These are phyloP conservation scores for Hamamelis virginiana DNA, from an alignment of 164 flowering plant genomes.

Conservation along the genomic window DNA sequence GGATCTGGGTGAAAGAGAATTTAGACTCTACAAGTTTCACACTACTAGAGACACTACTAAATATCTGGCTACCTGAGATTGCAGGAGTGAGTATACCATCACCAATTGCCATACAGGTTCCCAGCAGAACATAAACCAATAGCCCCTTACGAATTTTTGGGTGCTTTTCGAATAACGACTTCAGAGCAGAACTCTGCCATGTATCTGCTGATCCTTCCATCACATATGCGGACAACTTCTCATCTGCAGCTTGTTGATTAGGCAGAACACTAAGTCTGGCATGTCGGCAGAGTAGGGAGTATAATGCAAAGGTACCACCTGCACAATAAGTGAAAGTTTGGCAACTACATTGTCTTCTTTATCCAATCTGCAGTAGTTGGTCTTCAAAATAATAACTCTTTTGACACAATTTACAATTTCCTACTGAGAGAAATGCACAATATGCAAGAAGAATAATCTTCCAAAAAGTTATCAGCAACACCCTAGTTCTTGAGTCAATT, in stretches of 20 bases:
- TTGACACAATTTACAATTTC: background rate
- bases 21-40: background rate
- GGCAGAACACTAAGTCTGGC: constrained; percentile 61
- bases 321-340: constrained; percentile 29
- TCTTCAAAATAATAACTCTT: background rate
- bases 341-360: constrained; percentile 3
- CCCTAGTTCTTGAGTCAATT: background rate
- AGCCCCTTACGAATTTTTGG: constrained; percentile 38
- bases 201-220: constrained; percentile 35
- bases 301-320: constrained; percentile 87
- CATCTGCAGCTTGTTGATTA: constrained; percentile 57
- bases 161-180: constrained; percentile 53
- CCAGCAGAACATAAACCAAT: constrained; percentile 63
- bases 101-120: constrained; percentile 84
- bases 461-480: background rate
- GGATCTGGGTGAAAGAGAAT: background rate
- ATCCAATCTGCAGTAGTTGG: constrained; percentile 10
- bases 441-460: background rate
- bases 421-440: background rate
- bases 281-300: constrained; percentile 72
- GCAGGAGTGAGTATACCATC: constrained; percentile 89
- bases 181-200: constrained; percentile 45
- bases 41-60: background rate
- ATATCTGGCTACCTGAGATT: constrained; percentile 60
- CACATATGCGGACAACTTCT: constrained; percentile 45